Percentiles rank a stretch among this genome's conserved stretches.
These are phyloP conservation scores for Trichosporon sp. DNA, from an alignment of 1,284 basidiomycete genomes.

Conservation along the genomic window DNA sequence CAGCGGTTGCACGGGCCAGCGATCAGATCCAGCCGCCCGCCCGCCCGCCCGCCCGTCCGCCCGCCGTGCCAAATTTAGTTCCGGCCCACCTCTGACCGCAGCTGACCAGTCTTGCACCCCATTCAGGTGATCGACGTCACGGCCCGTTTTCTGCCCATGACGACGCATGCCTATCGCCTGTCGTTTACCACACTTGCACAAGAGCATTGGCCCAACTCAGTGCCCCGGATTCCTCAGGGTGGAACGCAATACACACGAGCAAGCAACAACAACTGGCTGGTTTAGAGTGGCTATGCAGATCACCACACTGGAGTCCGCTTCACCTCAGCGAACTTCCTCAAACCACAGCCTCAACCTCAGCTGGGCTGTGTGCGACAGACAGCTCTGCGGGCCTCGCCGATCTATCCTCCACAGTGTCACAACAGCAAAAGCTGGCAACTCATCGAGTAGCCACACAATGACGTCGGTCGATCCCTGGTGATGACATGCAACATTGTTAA, in stretches of 20 bases:
- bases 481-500: conserved; percentile 12
- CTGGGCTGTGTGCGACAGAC: not conserved
- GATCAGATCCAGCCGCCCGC: not conserved
- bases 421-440: too few species aligned
- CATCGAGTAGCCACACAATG: not conserved
- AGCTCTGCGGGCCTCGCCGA: not conserved
- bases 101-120: too few species aligned
- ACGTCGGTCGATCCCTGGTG: conserved; percentile 5
- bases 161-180: conserved; percentile 7
- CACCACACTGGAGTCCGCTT: too few species aligned
- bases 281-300: not conserved
- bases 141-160: not conserved
- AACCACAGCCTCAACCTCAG: not conserved
- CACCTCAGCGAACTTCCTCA: not conserved
- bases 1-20: not conserved
- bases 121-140: conserved; percentile 1
- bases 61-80: not conserved
- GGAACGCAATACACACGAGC: too few species aligned
- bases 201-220: too few species aligned
- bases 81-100: not conserved
- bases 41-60: not conserved
- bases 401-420: not conserved
- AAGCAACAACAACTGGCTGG: too few species aligned
- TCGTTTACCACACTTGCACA: not conserved
- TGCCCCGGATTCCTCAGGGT: not conserved